These are phyloP conservation scores for Psilocybe subaeruginosa DNA, from an alignment of 768 basidiomycete genomes.

Conservation along the genomic window DNA sequence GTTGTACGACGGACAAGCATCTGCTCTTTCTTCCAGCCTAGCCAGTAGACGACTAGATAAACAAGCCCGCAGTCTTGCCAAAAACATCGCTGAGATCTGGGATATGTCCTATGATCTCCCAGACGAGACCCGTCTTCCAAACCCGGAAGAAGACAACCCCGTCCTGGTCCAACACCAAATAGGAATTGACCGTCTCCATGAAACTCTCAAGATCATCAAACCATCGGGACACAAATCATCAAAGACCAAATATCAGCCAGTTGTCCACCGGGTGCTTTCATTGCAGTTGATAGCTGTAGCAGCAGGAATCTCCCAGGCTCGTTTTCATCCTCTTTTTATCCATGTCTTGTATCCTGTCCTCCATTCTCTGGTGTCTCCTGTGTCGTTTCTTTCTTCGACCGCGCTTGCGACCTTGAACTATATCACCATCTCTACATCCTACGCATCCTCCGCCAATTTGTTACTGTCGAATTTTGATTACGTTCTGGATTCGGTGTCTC, in stretches of 20 bases:
- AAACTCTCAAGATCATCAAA: conserved; percentile 54
- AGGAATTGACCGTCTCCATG: conserved; percentile 67
- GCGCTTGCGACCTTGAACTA: conserved; percentile 73
- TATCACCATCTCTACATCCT: conserved; percentile 76
- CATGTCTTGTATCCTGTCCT: conserved; percentile 85
- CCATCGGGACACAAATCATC: conserved; percentile 30
- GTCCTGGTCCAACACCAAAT: conserved; percentile 59
- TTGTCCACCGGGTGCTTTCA: conserved; percentile 70
- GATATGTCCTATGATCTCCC: conserved; percentile 43
- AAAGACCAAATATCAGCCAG: conserved; percentile 45
- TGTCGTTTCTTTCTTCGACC: conserved; percentile 69
- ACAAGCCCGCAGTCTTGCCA: conserved; percentile 62
- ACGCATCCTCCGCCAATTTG: conserved; percentile 88
- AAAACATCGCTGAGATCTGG: conserved; percentile 74
- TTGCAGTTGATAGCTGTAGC: conserved; percentile 77
- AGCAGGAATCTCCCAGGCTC: conserved; percentile 71
- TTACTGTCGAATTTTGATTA: conserved; percentile 97
- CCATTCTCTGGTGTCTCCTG: conserved; percentile 79
- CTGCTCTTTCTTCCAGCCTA: conserved; percentile 27
- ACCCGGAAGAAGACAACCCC: conserved; percentile 32
- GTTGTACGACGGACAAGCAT: conserved; percentile 34
- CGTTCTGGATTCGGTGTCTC: conserved; percentile 87
- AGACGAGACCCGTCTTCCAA: conserved; percentile 15
- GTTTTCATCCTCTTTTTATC: conserved; percentile 75
- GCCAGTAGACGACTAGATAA: conserved; percentile 62